Conservation (phyloP, 2,329 filamentous ascomycete genomes). For the Diaporthe citriasiana region DNA sequence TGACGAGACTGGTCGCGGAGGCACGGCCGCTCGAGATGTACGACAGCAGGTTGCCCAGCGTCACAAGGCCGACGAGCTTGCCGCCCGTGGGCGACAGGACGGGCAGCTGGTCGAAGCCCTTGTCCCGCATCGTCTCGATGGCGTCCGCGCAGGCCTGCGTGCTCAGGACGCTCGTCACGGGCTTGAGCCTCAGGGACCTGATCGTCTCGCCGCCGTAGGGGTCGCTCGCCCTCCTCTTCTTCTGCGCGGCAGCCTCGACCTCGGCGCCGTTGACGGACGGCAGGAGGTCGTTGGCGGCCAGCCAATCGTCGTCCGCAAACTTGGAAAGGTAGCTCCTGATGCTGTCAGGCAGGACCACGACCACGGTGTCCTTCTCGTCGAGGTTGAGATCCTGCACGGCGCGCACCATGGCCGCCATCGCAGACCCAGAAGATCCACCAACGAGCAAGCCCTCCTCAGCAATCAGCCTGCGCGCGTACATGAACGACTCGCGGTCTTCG, state of each 20-base stretch:
- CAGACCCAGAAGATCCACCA: constrained; percentile 93
- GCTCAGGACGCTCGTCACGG: constrained; percentile 86
- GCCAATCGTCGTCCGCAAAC: constrained; percentile 99
- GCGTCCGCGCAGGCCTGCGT: constrained; percentile 84
- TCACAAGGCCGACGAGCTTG: constrained; percentile 91
- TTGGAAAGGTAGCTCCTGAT: constrained; percentile 98
- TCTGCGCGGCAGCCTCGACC: constrained; percentile 58
- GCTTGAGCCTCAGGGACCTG: constrained; percentile 87
- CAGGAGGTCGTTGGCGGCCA: constrained; percentile 94
- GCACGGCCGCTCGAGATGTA: constrained; percentile 90
- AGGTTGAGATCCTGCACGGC: constrained; percentile 84
- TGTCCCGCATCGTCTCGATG: constrained; percentile 98
- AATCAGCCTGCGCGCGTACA: constrained; percentile 90
- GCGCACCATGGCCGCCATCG: constrained; percentile 84
- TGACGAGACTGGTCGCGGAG: constrained; percentile 78
- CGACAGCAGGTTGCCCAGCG: constrained; percentile 92
- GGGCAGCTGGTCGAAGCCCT: constrained; percentile 97
- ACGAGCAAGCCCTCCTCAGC: constrained; percentile 94
- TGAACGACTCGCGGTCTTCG: constrained; percentile 90
- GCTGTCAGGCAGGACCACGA: constrained; percentile 93
- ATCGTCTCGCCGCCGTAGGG: constrained; percentile 85
- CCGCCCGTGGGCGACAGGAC: constrained; percentile 79
- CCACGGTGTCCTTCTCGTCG: constrained; percentile 86
- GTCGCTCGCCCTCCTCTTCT: constrained; percentile 65
- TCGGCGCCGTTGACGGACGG: constrained; percentile 66